These are phyloP conservation scores for Nakazawaea anatomiae DNA, from an alignment of 805 yeast species.

Conservation along the genomic window DNA sequence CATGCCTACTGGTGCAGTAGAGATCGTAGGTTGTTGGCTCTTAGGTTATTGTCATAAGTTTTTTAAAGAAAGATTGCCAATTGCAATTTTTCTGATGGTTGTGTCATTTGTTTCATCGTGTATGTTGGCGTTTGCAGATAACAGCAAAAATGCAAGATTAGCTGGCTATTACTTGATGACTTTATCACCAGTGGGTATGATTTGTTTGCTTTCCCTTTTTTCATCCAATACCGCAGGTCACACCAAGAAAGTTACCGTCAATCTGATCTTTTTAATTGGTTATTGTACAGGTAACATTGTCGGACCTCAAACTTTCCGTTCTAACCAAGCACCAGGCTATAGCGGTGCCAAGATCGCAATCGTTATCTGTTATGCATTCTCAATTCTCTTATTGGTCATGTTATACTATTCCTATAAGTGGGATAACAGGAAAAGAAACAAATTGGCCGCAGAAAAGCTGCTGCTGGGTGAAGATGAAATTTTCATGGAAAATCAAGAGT, in stretches of 20 bases:
- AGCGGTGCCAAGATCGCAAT: constrained; percentile 46
- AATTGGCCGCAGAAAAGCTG: neutral
- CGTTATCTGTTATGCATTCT: constrained; percentile 38
- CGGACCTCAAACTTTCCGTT: constrained; percentile 42
- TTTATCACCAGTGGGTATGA: constrained; percentile 21
- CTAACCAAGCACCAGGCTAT: constrained; percentile 51
- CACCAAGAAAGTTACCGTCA: neutral
- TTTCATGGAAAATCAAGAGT: constrained; percentile 15
- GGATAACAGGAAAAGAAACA: neutral
- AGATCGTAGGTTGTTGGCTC: constrained; percentile 17
- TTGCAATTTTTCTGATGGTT: constrained; percentile 20
- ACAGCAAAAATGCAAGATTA: constrained; percentile 18
- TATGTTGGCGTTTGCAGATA: constrained; percentile 23
- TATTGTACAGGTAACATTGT: neutral
- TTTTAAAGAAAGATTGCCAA: constrained; percentile 24
- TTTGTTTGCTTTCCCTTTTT: constrained; percentile 17
- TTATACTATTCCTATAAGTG: constrained; percentile 19
- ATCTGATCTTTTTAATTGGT: neutral
- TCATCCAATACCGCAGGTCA: constrained; percentile 8
- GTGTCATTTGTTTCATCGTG: constrained; percentile 19
- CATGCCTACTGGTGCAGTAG: constrained; percentile 30
- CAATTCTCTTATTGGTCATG: constrained; percentile 28
- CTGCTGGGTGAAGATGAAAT: neutral
- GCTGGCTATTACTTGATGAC: constrained; percentile 23
- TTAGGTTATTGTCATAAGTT: constrained; percentile 19